Conservation (phyloP, 345 rosid genomes). For the Eucalyptus guilfoylei region DNA sequence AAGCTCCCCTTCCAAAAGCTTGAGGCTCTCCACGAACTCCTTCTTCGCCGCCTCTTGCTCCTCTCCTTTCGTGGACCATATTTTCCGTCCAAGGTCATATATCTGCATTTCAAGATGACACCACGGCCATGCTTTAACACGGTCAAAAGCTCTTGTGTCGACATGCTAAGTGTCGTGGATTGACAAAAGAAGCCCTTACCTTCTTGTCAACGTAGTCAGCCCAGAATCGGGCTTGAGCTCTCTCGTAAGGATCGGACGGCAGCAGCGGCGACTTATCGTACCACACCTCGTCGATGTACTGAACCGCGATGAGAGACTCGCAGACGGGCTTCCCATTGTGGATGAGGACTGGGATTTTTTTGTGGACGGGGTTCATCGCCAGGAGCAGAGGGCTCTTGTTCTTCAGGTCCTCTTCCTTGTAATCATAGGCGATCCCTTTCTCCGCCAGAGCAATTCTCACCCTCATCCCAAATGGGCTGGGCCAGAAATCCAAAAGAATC, state of each 20-base stretch:
- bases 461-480: conserved; percentile 13
- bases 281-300: conserved; percentile 12
- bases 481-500: conserved; percentile 5
- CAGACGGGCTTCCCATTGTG: conserved; percentile 5
- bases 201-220: conserved; percentile 6
- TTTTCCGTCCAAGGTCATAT: background rate
- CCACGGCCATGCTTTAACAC: background rate
- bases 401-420: background rate
- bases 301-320: conserved; percentile 1
- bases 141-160: background rate
- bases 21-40: conserved; percentile 1
- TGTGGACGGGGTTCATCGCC: conserved; percentile 9
- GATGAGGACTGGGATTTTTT: conserved; percentile 15
- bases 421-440: conserved; percentile 8
- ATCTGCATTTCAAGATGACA: background rate
- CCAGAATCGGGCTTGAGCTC: conserved; percentile 16
- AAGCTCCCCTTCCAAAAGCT: conserved; percentile 6
- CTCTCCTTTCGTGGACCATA: background rate
- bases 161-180: background rate
- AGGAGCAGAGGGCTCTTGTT: conserved; percentile 9
- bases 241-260: conserved; percentile 6
- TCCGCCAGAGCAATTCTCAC: conserved; percentile 10
- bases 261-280: background rate
- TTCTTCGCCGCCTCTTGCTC: conserved; percentile 6
- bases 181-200: background rate